Conservation (phyloP, 2,329 filamentous ascomycete genomes). For the Periconia digitata region DNA sequence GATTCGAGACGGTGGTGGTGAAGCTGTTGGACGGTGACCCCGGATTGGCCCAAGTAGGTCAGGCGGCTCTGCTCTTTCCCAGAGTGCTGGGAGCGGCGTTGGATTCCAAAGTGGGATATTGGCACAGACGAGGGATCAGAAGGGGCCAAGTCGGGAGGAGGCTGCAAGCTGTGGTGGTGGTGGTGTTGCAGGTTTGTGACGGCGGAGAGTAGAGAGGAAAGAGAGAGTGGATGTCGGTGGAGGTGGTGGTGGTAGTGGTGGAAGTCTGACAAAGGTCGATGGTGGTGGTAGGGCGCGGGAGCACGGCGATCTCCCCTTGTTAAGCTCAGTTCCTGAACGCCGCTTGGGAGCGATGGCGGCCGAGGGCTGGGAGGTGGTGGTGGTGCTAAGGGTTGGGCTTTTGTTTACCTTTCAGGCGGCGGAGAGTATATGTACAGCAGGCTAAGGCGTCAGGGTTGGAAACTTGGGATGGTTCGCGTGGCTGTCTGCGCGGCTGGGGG, state of each 20-base stretch:
- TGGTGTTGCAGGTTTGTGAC: conserved; percentile 35
- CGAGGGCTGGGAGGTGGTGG: conserved; percentile 50
- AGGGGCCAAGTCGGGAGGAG: conserved; percentile 21
- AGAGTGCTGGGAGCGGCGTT: conserved; percentile 27
- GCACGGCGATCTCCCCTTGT: conserved; percentile 52
- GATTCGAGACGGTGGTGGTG: conserved; percentile 28
- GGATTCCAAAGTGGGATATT: conserved; percentile 25
- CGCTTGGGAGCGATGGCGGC: conserved; percentile 48
- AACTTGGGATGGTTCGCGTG: conserved; percentile 39
- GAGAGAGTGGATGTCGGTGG: not conserved
- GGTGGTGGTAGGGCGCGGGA: conserved; percentile 42
- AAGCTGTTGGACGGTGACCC: conserved; percentile 26
- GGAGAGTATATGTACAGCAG: conserved; percentile 47
- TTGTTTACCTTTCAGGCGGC: conserved; percentile 35
- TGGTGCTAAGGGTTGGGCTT: conserved; percentile 33
- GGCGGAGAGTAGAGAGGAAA: conserved; percentile 1
- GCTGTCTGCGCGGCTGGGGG: conserved; percentile 44
- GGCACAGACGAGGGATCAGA: conserved; percentile 22
- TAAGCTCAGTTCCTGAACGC: conserved; percentile 52
- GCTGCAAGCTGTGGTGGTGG: conserved; percentile 28
- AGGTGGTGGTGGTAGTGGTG: conserved; percentile 17
- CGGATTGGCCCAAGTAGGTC: conserved; percentile 27
- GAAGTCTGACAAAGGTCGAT: conserved; percentile 25
- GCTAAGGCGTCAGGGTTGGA: conserved; percentile 42
- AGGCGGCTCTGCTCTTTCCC: conserved; percentile 25